Conservation (phyloP, 1,284 basidiomycete genomes). For the Marasmius fiardii region DNA sequence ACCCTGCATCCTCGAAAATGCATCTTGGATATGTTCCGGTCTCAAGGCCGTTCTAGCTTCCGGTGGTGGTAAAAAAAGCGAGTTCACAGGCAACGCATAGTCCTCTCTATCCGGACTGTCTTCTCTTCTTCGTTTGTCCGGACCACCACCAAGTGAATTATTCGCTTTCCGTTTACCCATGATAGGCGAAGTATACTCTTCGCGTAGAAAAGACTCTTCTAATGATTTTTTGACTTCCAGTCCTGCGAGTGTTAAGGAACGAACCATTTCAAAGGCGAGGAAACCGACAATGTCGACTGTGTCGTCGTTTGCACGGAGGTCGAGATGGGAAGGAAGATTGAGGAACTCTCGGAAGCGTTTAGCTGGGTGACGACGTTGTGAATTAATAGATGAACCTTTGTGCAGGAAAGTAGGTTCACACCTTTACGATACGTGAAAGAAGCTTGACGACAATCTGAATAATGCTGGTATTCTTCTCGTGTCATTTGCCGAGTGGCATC, state of each 20-base stretch:
- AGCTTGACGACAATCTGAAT: constrained; percentile 95
- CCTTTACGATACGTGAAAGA: constrained; percentile 97
- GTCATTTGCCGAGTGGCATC: constrained; percentile 96
- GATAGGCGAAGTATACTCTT: constrained; percentile 60
- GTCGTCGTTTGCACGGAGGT: constrained; percentile 92
- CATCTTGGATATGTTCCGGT: constrained; percentile 86
- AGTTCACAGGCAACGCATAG: constrained; percentile 62
- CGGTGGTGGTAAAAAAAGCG: constrained; percentile 76
- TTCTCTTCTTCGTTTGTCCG: constrained; percentile 59
- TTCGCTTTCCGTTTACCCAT: constrained; percentile 69
- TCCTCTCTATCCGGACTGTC: constrained; percentile 57
- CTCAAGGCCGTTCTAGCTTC: constrained; percentile 75
- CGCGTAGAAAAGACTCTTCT: constrained; percentile 68
- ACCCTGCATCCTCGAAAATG: constrained; percentile 83
- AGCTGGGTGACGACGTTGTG: constrained; percentile 48
- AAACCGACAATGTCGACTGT: constrained; percentile 97
- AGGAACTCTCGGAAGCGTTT: constrained; percentile 97
- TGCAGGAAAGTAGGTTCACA: constrained; percentile 24
- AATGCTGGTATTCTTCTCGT: constrained; percentile 94
- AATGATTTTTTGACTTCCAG: constrained; percentile 78
- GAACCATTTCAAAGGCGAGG: constrained; percentile 95
- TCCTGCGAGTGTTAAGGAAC: constrained; percentile 85
- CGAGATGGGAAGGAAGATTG: constrained; percentile 85
- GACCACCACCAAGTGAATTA: constrained; percentile 39
- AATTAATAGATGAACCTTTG: background rate